Evolutionary conservation across 2,329 filamentous ascomycete species (phyloP).

Genomic region (Rugonectria rugulosa): DNA sequence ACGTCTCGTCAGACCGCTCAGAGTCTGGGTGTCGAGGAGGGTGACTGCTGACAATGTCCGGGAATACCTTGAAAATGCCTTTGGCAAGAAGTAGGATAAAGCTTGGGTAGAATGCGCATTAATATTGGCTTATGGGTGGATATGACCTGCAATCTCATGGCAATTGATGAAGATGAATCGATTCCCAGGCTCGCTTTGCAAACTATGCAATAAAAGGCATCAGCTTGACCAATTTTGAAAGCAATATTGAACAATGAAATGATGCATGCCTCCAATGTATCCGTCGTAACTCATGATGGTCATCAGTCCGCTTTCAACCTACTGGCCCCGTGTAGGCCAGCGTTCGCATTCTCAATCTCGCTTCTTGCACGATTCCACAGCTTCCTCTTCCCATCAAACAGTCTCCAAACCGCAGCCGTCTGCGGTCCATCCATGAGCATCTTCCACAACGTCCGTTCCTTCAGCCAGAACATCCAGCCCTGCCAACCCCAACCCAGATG

Average conservation of each 20-base stretch:
- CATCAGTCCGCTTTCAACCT: constrained; percentile 13
- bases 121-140: background rate
- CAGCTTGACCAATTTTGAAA: background rate
- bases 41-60: background rate
- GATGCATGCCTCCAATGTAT: background rate
- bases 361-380: constrained; percentile 29
- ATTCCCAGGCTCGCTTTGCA: background rate
- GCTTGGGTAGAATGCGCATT: background rate
- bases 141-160: too few relatives aligned
- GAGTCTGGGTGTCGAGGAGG: constrained; percentile 45
- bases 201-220: background rate
- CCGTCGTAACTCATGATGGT: background rate
- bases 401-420: constrained; percentile 31
- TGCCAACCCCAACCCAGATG: constrained; percentile 49
- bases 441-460: constrained; percentile 47
- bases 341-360: constrained; percentile 25
- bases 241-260: background rate
- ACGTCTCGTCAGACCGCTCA: constrained; percentile 38
- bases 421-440: constrained; percentile 41
- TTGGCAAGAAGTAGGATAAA: background rate
- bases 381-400: constrained; percentile 31
- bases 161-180: too few relatives aligned
- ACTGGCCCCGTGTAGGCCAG: background rate
- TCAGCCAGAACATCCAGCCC: constrained; percentile 51
- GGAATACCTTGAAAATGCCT: background rate